Evolutionary conservation across 306 rosid species (phyloP).

Genomic region (Datisca glomerata): DNA sequence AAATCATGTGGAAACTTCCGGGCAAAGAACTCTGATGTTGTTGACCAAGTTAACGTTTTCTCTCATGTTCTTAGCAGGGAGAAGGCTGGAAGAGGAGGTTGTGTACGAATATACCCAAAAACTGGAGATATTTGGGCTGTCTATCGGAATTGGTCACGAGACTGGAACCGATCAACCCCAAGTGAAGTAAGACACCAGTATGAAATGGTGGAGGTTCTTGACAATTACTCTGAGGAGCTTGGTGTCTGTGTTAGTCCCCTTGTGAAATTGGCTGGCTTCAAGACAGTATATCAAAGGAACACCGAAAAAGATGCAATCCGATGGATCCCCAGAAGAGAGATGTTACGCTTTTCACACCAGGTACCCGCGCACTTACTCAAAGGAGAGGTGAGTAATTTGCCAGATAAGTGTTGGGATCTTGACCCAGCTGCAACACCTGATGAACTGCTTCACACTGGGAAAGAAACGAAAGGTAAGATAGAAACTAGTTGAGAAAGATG

Average conservation of each 20-base stretch:
- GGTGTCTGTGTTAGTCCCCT: slow-evolving; percentile 79
- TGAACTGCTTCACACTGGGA: slow-evolving; percentile 68
- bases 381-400: slow-evolving; percentile 43
- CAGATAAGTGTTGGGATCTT: slow-evolving; percentile 84
- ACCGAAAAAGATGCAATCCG: slow-evolving; percentile 44
- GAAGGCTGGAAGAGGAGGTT: slow-evolving; percentile 92
- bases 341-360: slow-evolving; percentile 92
- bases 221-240: slow-evolving; percentile 80
- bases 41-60: slow-evolving; percentile 83
- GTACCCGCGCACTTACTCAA: slow-evolving; percentile 80
- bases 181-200: slow-evolving; percentile 80
- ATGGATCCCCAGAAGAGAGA: slow-evolving; percentile 83
- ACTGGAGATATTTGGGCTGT: slow-evolving; percentile 90
- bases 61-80: slow-evolving; percentile 67
- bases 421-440: slow-evolving; percentile 99
- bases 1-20: slow-evolving; percentile 97
- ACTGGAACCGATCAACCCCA: slow-evolving; percentile 82
- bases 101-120: slow-evolving; percentile 77
- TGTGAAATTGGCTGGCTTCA: slow-evolving; percentile 67
- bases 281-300: slow-evolving; percentile 67
- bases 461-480: slow-evolving; percentile 24
- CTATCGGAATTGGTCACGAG: slow-evolving; percentile 71
- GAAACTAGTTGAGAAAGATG: slow-evolving; percentile 26
- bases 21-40: slow-evolving; percentile 60
- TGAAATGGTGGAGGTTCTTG: slow-evolving; percentile 94